Evolutionary conservation across 2,329 filamentous ascomycete genomes (phyloP), one percentile per base, ranked within the genome.

Genomic region (Xylariales sp.): DNA sequence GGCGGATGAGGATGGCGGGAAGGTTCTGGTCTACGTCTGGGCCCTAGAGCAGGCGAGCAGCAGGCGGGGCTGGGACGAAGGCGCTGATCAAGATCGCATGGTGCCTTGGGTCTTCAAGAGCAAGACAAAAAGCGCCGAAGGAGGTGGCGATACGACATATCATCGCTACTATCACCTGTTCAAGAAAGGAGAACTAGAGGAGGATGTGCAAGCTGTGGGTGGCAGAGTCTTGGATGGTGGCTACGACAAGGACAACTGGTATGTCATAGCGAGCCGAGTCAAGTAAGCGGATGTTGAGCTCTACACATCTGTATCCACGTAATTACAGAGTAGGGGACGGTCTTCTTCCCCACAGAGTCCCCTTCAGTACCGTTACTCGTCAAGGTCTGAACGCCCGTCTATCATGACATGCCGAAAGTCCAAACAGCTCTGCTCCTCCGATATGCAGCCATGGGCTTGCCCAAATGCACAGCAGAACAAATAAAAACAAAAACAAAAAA

Each of bases 211-310:
- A 38, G 73, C 75, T 12, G 90, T 84, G 15, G 89, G 89, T 14
- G 93, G 90, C 6, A 66, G 65, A 36, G 80, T 96, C 11, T 55
- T 93, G 18, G 82, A 87, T 50, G 80, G 80, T 45, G 93, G 93
- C 24, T 98, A 97, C 64, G 93, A 98, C 60, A 90, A 83, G 68
- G 93, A 97, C 60, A 98, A 98, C 66, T 97, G 93, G 93, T 98
- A 91, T 91, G 88, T 82, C 40, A 82, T 95, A 59, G 76, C 71
- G 61, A 63, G 47, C 58, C 64, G 53, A 31, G 44, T 14, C 24
- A 19, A 34, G 35, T 41, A 41, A 27, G 31, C 35, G 25, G 4
- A 12, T n/a, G 14, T 8, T 10, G 14, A n/a, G n/a, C n/a, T n/a
- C n/a, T n/a, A n/a, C n/a, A n/a, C n/a, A n/a, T n/a, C n/a, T n/a